Conservation (phyloP, 345 rosid genomes). For the Physaria fendleri region DNA sequence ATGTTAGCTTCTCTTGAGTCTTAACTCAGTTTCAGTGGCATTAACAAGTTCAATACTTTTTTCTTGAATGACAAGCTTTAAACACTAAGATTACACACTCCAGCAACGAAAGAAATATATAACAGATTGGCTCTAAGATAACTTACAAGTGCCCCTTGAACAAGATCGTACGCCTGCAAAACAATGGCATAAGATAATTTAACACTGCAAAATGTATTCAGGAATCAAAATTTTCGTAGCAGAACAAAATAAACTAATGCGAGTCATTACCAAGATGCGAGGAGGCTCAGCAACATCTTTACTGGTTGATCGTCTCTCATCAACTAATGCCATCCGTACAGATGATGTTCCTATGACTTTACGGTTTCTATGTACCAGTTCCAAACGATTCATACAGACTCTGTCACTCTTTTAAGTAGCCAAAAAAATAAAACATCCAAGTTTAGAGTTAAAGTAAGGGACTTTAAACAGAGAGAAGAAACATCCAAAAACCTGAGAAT, state of each 20-base stretch:
- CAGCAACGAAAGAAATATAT: background rate
- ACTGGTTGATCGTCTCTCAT: slow-evolving; percentile 47
- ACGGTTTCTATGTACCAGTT: slow-evolving; percentile 18
- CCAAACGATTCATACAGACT: slow-evolving; percentile 27
- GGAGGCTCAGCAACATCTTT: slow-evolving; percentile 45
- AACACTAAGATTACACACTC: background rate
- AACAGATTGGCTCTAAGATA: background rate
- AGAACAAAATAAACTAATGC: background rate
- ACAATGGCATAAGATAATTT: background rate
- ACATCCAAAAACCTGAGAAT: too few relatives aligned
- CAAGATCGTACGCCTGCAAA: slow-evolving; percentile 83
- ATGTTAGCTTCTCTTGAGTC: background rate
- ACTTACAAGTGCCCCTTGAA: slow-evolving; percentile 88
- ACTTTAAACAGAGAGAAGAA: too few relatives aligned
- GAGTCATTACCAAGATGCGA: slow-evolving; percentile 44
- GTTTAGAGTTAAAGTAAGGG: background rate
- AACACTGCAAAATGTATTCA: background rate
- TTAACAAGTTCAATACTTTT: background rate
- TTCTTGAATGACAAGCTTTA: background rate
- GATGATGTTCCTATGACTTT: slow-evolving; percentile 9
- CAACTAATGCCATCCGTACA: slow-evolving; percentile 58
- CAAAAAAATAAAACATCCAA: background rate
- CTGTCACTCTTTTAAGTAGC: slow-evolving; percentile 39
- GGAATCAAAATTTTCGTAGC: background rate
- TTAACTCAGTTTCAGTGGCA: too few relatives aligned